Conservation (phyloP, 495 filamentous ascomycete genomes). For the Aspergillus bridgeri region DNA sequence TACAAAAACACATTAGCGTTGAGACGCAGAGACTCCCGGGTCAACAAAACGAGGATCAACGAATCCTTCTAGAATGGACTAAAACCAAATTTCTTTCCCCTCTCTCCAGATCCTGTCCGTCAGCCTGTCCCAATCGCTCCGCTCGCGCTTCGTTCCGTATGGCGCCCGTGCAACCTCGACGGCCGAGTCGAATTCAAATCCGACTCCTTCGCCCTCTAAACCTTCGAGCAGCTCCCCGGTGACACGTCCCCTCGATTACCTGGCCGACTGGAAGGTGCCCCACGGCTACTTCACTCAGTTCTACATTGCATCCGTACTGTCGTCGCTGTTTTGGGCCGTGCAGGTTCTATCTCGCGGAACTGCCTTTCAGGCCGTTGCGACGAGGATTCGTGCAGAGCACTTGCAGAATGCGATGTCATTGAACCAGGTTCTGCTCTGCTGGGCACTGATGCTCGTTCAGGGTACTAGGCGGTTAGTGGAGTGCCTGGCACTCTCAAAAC, state of each 20-base stretch:
- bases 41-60: not conserved
- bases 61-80: constrained; percentile 16
- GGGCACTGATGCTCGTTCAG: constrained; percentile 71
- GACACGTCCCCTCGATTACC: constrained; percentile 44
- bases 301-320: constrained; percentile 68
- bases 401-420: constrained; percentile 52
- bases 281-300: constrained; percentile 87
- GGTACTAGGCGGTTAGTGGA: constrained; percentile 73
- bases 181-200: constrained; percentile 10
- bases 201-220: constrained; percentile 7
- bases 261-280: constrained; percentile 62
- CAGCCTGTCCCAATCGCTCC: constrained; percentile 47
- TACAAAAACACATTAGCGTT: constrained; percentile 2
- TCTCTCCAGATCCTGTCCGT: constrained; percentile 50
- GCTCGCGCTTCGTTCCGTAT: constrained; percentile 54
- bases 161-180: constrained; percentile 50
- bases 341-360: constrained; percentile 61
- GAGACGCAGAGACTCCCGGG: not conserved
- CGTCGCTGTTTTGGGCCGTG: constrained; percentile 71
- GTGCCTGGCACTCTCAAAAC: constrained; percentile 57
- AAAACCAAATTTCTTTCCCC: constrained; percentile 16
- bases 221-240: constrained; percentile 10
- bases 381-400: constrained; percentile 36
- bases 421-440: constrained; percentile 63
- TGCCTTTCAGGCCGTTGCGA: constrained; percentile 38